Conservation (phyloP, 768 basidiomycete genomes). For the Leccinum obscurum region DNA sequence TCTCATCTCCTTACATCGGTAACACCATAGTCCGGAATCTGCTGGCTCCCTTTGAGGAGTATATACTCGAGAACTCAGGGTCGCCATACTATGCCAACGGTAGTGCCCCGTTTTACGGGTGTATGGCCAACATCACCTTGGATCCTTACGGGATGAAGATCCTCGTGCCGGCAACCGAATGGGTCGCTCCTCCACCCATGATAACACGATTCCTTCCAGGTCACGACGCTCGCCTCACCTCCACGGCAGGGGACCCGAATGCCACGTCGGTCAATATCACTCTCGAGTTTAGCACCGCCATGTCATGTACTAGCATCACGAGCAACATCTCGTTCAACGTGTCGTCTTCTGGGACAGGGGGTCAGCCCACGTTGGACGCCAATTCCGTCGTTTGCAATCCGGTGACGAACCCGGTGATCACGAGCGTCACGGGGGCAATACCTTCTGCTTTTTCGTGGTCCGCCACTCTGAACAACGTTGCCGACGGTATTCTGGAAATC, state of each 20-base stretch:
- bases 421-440: conserved; percentile 53
- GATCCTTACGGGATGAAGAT: conserved; percentile 80
- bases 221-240: conserved; percentile 75
- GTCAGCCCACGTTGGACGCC: conserved; percentile 51
- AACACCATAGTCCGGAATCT: conserved; percentile 70
- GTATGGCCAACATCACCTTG: conserved; percentile 64
- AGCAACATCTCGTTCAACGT: conserved; percentile 63
- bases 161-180: conserved; percentile 65
- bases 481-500: conserved; percentile 82
- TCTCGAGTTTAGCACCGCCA: conserved; percentile 75
- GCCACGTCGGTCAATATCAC: conserved; percentile 60
- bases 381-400: conserved; percentile 45
- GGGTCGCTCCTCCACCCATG: conserved; percentile 69
- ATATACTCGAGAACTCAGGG: conserved; percentile 64
- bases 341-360: conserved; percentile 64
- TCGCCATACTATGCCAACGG: conserved; percentile 62
- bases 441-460: conserved; percentile 72
- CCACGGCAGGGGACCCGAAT: conserved; percentile 41
- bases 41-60: conserved; percentile 81
- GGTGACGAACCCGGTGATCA: conserved; percentile 49
- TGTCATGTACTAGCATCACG: conserved; percentile 75
- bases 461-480: conserved; percentile 69
- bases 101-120: conserved; percentile 69
- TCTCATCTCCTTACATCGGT: conserved; percentile 72
- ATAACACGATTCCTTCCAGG: conserved; percentile 83